phyloP scores from a whole-genome alignment of 148 eudicot species.

The Chenopodium formosanum region DNA sequence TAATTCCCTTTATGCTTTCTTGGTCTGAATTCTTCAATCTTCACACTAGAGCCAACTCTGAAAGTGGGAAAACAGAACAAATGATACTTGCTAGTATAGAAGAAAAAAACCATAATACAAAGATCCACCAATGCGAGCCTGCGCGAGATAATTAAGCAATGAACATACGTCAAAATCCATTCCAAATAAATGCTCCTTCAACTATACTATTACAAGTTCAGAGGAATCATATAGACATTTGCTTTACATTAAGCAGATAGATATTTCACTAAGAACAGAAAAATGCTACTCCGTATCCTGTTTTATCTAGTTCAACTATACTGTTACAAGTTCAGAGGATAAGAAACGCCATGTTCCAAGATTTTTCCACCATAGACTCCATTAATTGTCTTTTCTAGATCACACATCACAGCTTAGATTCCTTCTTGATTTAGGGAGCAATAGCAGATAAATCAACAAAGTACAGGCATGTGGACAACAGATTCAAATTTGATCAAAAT shows the following conservation, averaged over 20 bases:
- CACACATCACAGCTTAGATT: neutral
- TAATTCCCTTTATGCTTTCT: neutral
- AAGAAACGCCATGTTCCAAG: neutral
- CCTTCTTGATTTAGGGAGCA: neutral
- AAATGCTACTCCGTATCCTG: neutral
- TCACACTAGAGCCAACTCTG: neutral
- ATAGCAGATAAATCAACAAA: no score
- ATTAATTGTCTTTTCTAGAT: neutral
- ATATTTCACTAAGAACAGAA: neutral
- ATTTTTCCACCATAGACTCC: neutral
- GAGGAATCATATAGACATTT: neutral
- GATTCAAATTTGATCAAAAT: neutral
- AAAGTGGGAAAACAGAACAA: neutral
- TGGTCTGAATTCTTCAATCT: neutral
- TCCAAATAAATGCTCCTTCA: neutral
- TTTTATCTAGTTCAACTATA: neutral
- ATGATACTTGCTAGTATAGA: constrained; percentile 6
- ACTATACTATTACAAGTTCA: neutral
- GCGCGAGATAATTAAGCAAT: constrained; percentile 7
- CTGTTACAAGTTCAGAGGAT: neutral
- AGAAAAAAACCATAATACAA: constrained; percentile 5
- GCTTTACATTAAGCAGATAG: neutral
- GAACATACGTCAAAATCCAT: neutral
- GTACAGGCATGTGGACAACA: no score
- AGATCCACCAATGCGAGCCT: constrained; percentile 19